Evolutionary conservation across 2,329 filamentous ascomycete species (phyloP), one percentile per base, ranked within the genome.

Genomic region (Sporothrix pallida): DNA sequence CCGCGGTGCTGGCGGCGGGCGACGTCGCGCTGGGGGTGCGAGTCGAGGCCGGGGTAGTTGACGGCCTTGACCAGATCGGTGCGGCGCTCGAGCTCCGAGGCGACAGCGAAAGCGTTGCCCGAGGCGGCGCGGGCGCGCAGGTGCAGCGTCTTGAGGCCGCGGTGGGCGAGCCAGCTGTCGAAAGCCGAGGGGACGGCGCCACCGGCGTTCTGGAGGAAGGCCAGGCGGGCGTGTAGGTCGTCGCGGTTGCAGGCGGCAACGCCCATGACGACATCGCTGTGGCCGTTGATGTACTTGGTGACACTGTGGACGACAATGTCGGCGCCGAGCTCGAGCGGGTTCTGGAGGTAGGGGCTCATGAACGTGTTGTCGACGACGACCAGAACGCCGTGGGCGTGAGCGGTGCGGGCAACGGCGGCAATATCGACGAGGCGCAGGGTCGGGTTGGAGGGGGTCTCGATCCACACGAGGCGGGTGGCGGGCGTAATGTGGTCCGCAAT

Each of bases 311-410:
- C 92, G 77, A 98, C 95, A 77, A 98, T 95, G 83, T 99, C 96
- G 78, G 96, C 96, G 78, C 96, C 96, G 81, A 95, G 93, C 80
- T 97, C 92, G 73, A 99, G 90, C 3, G 96, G 96, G 83, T 97
- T 98, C 85, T 99, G 96, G 67, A 99, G 89, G 82, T 98, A 99
- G 46, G 96, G 96, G 75, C 92, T 95, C 80, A 98, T 87, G 87
- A 99, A 99, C 23, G 96, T 99, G 86, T 99, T 99, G 86, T 99
- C 96, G 58, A 99, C 96, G n/a, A 99, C 96, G 60, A 99, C 96
- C 81, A 93, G 87, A 79, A 98, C 93, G 75, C 95, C 95, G 80
- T 93, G 93, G 79, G 91, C 87, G 83, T 98, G 96, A 20, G 96
- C 96, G 72, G 92, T 88, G 42, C 89, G 90, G 42, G 93, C 92